These are phyloP conservation scores for Botrytis sinoallii DNA, from an alignment of 2,329 filamentous ascomycete genomes.

Conservation along the genomic window DNA sequence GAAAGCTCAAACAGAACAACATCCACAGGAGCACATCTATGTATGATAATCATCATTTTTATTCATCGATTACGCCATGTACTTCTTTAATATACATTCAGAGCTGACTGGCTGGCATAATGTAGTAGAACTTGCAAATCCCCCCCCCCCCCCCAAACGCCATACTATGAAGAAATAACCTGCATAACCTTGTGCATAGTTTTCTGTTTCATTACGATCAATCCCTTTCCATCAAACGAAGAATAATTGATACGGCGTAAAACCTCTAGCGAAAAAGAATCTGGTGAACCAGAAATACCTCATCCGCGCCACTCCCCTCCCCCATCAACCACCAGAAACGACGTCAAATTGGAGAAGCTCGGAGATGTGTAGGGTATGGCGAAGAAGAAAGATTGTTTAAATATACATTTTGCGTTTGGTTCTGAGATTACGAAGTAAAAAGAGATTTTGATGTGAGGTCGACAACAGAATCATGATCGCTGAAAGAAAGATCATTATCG, in stretches of 20 bases:
- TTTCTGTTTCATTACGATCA: slow-evolving; percentile 20
- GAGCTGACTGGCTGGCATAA: not conserved
- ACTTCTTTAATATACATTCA: slow-evolving; percentile 17
- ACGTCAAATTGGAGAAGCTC: not conserved
- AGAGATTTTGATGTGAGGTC: not conserved
- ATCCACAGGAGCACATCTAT: not conserved
- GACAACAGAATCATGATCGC: not conserved
- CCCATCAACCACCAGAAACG: not conserved
- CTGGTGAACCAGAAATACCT: not conserved
- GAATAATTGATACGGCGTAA: not conserved
- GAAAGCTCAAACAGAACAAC: not conserved
- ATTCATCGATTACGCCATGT: not conserved
- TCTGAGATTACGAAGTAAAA: not conserved
- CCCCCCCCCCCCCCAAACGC: slow-evolving; percentile 22
- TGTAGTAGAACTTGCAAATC: not conserved
- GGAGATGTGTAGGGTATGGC: not conserved
- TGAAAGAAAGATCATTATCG: slow-evolving; percentile 18
- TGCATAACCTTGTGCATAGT: slow-evolving; percentile 18
- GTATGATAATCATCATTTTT: slow-evolving; percentile 1
- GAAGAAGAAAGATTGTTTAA: not conserved
- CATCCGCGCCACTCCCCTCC: not conserved
- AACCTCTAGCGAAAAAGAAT: not conserved
- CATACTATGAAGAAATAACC: slow-evolving; percentile 17
- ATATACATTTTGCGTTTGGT: slow-evolving; percentile 10
- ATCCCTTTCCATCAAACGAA: not conserved